These are phyloP conservation scores for Calycina herbarum DNA, from an alignment of 2,329 filamentous ascomycete genomes.

Conservation along the genomic window DNA sequence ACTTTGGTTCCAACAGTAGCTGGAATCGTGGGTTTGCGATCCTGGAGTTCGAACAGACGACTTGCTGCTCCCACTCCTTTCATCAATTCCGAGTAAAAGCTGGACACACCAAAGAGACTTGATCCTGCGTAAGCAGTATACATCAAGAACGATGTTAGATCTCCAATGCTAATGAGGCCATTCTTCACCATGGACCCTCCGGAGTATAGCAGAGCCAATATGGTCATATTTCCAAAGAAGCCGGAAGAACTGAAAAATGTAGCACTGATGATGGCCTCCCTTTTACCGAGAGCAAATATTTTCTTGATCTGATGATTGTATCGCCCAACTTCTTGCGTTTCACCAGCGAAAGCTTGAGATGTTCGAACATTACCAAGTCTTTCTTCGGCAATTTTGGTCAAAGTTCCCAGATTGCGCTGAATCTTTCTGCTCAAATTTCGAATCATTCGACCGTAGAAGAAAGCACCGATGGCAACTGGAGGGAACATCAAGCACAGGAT, in stretches of 20 bases:
- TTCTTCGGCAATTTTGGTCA: conserved; percentile 98
- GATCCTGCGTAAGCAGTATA: conserved; percentile 86
- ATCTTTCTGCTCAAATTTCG: conserved; percentile 88
- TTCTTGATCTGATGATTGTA: conserved; percentile 92
- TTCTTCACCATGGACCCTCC: conserved; percentile 87
- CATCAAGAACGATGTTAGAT: conserved; percentile 96
- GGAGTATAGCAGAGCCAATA: conserved; percentile 84
- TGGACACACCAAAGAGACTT: conserved; percentile 89
- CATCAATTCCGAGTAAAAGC: conserved; percentile 98
- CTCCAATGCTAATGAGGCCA: conserved; percentile 84
- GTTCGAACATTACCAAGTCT: conserved; percentile 96
- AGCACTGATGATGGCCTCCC: conserved; percentile 83
- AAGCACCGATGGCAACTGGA: conserved; percentile 84
- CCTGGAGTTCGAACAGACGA: conserved; percentile 91
- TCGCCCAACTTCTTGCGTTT: conserved; percentile 83
- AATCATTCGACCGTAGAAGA: conserved; percentile 88
- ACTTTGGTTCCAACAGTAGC: conserved; percentile 81
- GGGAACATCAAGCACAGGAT: conserved; percentile 86
- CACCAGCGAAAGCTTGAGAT: conserved; percentile 92
- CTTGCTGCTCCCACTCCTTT: conserved; percentile 98
- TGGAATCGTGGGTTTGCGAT: conserved; percentile 82
- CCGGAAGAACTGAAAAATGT: conserved; percentile 87
- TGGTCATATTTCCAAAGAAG: conserved; percentile 94
- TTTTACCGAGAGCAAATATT: conserved; percentile 86
- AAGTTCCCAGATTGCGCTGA: conserved; percentile 85